phyloP scores from a whole-genome alignment of 2,329 filamentous ascomycete genomes.

The Hypoxylon sp. region DNA sequence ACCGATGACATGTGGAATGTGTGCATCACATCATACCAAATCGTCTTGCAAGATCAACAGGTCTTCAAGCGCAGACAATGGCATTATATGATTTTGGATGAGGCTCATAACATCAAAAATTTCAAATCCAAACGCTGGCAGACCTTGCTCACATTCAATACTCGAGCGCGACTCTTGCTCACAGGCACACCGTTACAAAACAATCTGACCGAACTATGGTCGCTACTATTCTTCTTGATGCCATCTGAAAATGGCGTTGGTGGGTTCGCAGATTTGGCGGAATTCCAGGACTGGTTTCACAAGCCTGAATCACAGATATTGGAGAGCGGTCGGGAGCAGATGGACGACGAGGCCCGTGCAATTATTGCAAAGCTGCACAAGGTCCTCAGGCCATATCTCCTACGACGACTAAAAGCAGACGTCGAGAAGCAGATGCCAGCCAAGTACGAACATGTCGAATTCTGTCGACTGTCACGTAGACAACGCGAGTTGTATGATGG shows the following conservation, averaged over 20 bases:
- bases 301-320: constrained; percentile 96
- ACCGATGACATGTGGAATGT: constrained; percentile 97
- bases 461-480: constrained; percentile 93
- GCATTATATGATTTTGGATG: constrained; percentile 98
- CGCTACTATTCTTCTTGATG: constrained; percentile 95
- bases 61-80: constrained; percentile 93
- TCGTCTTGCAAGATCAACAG: constrained; percentile 93
- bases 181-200: constrained; percentile 98
- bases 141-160: constrained; percentile 93
- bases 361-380: constrained; percentile 96
- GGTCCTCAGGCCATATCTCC: constrained; percentile 90
- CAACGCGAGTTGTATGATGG: constrained; percentile 97
- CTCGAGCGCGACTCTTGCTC: constrained; percentile 85
- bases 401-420: constrained; percentile 92
- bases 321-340: constrained; percentile 91
- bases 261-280: constrained; percentile 92
- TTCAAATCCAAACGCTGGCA: constrained; percentile 99
- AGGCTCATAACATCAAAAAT: constrained; percentile 99
- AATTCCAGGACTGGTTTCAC: constrained; percentile 97
- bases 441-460: constrained; percentile 97
- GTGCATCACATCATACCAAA: constrained; percentile 96
- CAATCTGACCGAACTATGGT: constrained; percentile 97
- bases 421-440: constrained; percentile 99
- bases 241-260: constrained; percentile 89
- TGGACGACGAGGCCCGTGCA: constrained; percentile 93